Evolutionary conservation across 140 eudicot species (phyloP), one percentile per base, ranked within the genome.

Genomic region (Stevia rebaudiana): DNA sequence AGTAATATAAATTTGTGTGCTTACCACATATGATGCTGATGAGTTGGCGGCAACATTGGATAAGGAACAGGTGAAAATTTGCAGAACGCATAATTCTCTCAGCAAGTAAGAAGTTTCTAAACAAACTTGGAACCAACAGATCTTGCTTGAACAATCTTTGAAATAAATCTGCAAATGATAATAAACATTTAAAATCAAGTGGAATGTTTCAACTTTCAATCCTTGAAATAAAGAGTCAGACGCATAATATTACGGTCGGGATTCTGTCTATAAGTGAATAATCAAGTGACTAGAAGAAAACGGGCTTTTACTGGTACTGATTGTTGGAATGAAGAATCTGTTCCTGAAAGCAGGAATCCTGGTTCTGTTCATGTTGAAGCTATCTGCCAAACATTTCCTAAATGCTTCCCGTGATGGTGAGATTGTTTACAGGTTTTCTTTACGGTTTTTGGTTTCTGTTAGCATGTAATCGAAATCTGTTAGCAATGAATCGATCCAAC

Each of bases 11-110:
- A 11, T 61, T 28, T 23, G 39, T 61, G 13, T 23, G 60, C 51
- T 62, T 79, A 94, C 99, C 97, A 94, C 97, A 94, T 88, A 71
- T 94, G 99, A 77, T 94, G 99, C 78, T 88, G 99, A 82, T 88
- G 99, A 28, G 99, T 94, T 11, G 97, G 86, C 55, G 99, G 99
- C 78, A 94, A 70, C 82, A 78, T 76, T 58, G 99, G 99, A 77
- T 81, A 67, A 47, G 99, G 88, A 52, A 88, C 73, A 16, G 99
- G 97, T 19, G 97, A 85, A 69, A 94, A 60, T 94, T 94, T 33
- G 99, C 97, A 40, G 99, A 88, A 10, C 97, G 95, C 99, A 86
- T 86, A 41, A 94, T 88, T 77, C 97, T 88, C 72, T 94, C 95
- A 25, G 97, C 97, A 30, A 94, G 95, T 70, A 88, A 78, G 61